A percentile compares a stretch with the other conserved stretches of the same genome.
These are phyloP conservation scores for Botrytis galanthina DNA, from an alignment of 2,329 filamentous ascomycete species.

Conservation along the genomic window DNA sequence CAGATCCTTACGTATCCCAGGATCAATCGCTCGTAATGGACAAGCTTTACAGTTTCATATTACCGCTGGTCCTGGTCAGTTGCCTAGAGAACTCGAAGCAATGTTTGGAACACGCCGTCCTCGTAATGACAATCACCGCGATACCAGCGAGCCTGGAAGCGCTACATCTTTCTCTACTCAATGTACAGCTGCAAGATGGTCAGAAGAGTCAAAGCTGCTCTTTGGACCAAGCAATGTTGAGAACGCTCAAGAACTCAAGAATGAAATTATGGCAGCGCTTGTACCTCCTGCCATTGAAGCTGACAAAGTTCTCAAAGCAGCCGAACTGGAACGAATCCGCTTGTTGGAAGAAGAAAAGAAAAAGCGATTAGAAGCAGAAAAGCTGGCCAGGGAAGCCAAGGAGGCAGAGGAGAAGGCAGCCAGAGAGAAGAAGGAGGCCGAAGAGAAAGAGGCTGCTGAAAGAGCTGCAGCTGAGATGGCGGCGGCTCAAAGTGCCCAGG, in stretches of 20 bases:
- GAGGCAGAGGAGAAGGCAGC: constrained; percentile 67
- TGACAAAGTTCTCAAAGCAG: constrained; percentile 67
- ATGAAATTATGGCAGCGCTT: constrained; percentile 67
- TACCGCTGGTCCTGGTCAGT: constrained; percentile 48
- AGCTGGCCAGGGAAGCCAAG: constrained; percentile 64
- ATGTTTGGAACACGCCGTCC: constrained; percentile 40
- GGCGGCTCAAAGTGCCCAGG: constrained; percentile 48
- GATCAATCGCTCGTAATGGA: constrained; percentile 43
- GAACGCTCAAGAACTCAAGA: constrained; percentile 65
- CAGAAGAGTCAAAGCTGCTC: constrained; percentile 84
- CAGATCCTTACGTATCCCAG: constrained; percentile 37
- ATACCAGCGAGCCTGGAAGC: constrained; percentile 36
- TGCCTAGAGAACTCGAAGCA: constrained; percentile 51
- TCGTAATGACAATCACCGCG: constrained; percentile 28
- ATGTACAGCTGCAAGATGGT: constrained; percentile 75
- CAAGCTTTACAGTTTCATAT: constrained; percentile 61
- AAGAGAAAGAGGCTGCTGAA: constrained; percentile 64
- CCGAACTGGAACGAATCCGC: constrained; percentile 53
- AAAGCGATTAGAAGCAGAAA: constrained; percentile 64
- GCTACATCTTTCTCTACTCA: constrained; percentile 60
- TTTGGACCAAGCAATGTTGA: constrained; percentile 70
- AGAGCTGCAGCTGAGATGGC: constrained; percentile 53
- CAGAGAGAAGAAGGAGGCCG: constrained; percentile 67
- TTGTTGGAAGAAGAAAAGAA: constrained; percentile 59
- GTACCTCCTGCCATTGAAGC: constrained; percentile 82